Conservation (phyloP, 768 basidiomycete species). For the Candolleomyces eurysporus region DNA sequence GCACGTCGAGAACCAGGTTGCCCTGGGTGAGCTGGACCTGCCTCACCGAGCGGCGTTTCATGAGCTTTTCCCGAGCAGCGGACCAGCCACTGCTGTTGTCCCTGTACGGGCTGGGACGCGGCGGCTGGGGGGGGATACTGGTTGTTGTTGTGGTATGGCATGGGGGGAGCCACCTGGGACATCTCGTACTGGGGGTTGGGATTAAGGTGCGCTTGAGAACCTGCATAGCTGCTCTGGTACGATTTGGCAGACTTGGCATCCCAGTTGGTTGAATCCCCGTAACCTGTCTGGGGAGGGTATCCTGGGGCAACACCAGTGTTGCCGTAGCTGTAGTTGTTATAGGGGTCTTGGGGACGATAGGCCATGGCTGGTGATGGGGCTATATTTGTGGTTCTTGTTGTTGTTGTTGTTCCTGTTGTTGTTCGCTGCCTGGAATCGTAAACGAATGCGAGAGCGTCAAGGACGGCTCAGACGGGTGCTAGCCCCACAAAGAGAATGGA, state of each 20-base stretch:
- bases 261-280: conserved; percentile 47
- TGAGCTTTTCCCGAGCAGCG: conserved; percentile 71
- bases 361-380: conserved; percentile 40
- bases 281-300: conserved; percentile 30
- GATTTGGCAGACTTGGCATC: conserved; percentile 53
- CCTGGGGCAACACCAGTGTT: conserved; percentile 32
- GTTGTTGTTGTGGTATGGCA: conserved; percentile 45
- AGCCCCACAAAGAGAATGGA: conserved; percentile 9
- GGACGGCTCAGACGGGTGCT: not conserved
- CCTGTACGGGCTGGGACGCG: conserved; percentile 46
- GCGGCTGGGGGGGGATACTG: conserved; percentile 64
- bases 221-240: conserved; percentile 60
- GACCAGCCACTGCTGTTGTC: conserved; percentile 59
- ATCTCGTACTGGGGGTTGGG: conserved; percentile 60
- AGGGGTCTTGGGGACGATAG: conserved; percentile 31
- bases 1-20: conserved; percentile 82
- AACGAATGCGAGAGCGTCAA: conserved; percentile 1
- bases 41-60: conserved; percentile 76
- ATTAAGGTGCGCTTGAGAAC: conserved; percentile 73
- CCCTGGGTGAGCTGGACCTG: conserved; percentile 80
- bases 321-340: conserved; percentile 10
- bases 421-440: not conserved
- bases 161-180: conserved; percentile 53
- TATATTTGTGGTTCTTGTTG: too few species aligned
- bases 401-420: too few species aligned